Conservation (phyloP, 169 alveolate genomes). For the Plasmodium cynomolgi region DNA sequence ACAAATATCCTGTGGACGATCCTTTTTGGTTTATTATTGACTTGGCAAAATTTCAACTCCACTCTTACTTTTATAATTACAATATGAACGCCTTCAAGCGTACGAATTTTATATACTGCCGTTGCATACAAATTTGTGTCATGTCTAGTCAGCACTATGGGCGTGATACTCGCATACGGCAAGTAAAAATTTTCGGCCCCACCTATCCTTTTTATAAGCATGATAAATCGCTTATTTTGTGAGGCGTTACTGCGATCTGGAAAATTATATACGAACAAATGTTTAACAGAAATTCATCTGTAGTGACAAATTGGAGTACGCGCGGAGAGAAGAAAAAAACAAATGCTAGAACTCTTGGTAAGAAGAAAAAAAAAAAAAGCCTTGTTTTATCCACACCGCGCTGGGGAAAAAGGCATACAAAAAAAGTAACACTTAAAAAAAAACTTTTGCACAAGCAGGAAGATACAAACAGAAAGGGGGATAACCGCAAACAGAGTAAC, state of each 20-base stretch:
- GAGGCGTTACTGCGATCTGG: neutral
- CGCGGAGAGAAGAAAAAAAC: neutral
- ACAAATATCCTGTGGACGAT: conserved; percentile 80
- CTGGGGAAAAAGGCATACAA: neutral
- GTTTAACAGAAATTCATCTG: neutral
- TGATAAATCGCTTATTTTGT: conserved; percentile 36
- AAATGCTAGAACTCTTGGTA: neutral
- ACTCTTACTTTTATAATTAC: conserved; percentile 78
- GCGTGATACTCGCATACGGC: conserved; percentile 88
- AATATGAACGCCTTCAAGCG: conserved; percentile 70
- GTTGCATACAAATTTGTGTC: conserved; percentile 86
- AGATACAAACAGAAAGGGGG: neutral
- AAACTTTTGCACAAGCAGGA: neutral
- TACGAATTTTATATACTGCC: conserved; percentile 81
- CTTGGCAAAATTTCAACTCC: conserved; percentile 56
- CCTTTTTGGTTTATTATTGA: conserved; percentile 82
- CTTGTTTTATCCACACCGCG: neutral
- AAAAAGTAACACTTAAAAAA: neutral
- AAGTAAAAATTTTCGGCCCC: conserved; percentile 76
- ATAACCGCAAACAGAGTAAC: neutral
- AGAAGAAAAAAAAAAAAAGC: neutral
- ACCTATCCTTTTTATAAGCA: conserved; percentile 36
- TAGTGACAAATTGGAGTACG: neutral
- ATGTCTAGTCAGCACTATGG: conserved; percentile 88
- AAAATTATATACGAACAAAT: neutral